Evolutionary conservation across 257 asterid species (phyloP).

Genomic region (Datura wrightii): DNA sequence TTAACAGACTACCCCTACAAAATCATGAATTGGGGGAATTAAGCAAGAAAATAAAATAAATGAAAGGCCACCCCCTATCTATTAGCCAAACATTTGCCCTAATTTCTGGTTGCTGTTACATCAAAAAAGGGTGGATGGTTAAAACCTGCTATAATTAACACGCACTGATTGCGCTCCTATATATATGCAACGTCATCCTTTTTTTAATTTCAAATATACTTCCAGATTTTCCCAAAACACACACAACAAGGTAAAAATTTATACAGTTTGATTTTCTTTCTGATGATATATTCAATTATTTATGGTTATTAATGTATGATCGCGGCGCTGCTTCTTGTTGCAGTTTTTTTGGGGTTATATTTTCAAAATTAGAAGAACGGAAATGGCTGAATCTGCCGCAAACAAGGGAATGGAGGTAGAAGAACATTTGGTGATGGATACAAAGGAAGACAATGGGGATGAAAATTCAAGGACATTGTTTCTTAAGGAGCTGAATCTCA

Average conservation of each 20-base stretch:
- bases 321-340: too few relatives aligned
- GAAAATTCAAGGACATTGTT: slow-evolving; percentile 20
- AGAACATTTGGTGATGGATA: neutral
- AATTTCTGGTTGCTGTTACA: neutral
- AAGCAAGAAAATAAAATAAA: neutral
- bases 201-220: neutral
- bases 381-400: slow-evolving; percentile 41
- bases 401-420: neutral
- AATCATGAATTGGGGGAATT: neutral
- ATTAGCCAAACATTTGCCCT: slow-evolving; percentile 3
- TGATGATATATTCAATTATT: slow-evolving; percentile 14
- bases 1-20: neutral
- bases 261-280: neutral
- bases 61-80: neutral
- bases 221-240: neutral
- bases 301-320: neutral
- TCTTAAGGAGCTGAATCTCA: slow-evolving; percentile 50
- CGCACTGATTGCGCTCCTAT: neutral
- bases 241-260: neutral
- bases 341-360: too few relatives aligned
- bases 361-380: neutral
- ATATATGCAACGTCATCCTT: slow-evolving; percentile 2
- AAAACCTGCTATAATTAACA: neutral
- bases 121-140: neutral
- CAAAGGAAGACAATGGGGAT: slow-evolving; percentile 28